These are phyloP conservation scores for Pyrenochaeta sp. DNA, from an alignment of 2,329 filamentous ascomycete genomes.

Conservation along the genomic window DNA sequence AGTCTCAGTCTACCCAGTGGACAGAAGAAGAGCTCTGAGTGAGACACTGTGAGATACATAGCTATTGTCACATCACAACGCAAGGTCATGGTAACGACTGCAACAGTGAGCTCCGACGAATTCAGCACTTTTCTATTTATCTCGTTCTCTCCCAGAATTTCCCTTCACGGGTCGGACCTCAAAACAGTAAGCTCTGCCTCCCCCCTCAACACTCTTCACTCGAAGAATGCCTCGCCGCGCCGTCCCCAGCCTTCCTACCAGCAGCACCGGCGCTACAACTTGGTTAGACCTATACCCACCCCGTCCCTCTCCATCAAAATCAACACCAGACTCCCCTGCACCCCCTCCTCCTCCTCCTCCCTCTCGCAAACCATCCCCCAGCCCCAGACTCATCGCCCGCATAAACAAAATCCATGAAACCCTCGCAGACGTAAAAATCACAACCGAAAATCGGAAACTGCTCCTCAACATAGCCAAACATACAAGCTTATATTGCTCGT, in stretches of 20 bases:
- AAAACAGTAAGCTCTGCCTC: not conserved
- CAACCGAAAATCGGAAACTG: not conserved
- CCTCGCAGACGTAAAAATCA: constrained; percentile 1
- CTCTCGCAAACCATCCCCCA: not conserved
- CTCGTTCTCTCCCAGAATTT: not conserved
- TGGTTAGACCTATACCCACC: not conserved
- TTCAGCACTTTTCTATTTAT: not conserved
- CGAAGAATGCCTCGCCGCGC: not conserved
- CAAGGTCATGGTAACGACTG: not conserved
- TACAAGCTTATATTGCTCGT: constrained; percentile 1
- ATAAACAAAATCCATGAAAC: not conserved
- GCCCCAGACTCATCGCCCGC: not conserved
- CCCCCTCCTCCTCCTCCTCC: not conserved
- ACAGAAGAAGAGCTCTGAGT: not conserved
- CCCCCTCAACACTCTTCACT: not conserved
- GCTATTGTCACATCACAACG: not conserved
- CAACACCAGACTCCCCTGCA: not conserved
- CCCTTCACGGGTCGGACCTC: not conserved
- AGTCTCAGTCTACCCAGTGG: not conserved
- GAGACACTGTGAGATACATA: not conserved
- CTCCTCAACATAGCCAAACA: not conserved
- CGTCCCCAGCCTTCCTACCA: not conserved
- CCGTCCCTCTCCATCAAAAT: not conserved
- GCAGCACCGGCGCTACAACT: not conserved
- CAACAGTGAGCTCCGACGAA: not conserved